Conservation (phyloP, 2,329 filamentous ascomycete species). For the Trichoderma sp. region DNA sequence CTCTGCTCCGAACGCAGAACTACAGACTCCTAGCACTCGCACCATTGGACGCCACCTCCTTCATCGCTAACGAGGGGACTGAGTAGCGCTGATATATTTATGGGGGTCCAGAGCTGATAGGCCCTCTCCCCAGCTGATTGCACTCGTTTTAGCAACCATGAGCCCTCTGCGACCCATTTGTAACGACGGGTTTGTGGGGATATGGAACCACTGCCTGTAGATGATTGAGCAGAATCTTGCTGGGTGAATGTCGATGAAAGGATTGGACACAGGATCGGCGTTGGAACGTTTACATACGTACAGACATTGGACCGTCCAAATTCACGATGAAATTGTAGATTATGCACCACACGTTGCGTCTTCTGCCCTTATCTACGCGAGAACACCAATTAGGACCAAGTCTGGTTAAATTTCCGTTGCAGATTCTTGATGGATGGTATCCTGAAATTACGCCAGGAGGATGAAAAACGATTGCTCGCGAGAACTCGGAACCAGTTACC, state of each 20-base stretch:
- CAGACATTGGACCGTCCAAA: accelerated
- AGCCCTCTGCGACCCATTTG: not conserved
- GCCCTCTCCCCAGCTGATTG: not conserved
- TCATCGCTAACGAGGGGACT: not conserved
- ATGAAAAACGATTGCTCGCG: not conserved
- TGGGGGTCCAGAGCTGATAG: not conserved
- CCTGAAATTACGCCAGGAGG: not conserved
- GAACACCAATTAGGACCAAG: not conserved
- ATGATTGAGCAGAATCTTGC: not conserved
- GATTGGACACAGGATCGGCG: not conserved
- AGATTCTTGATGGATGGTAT: not conserved
- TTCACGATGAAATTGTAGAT: not conserved
- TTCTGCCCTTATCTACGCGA: not conserved
- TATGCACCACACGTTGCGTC: not conserved
- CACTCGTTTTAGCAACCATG: not conserved
- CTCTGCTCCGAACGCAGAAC: not conserved
- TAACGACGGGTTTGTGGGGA: not conserved
- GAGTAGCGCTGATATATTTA: conserved; percentile 15
- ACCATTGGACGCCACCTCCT: not conserved
- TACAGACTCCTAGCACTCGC: not conserved
- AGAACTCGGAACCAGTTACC: not conserved
- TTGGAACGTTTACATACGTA: not conserved
- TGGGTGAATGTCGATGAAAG: not conserved
- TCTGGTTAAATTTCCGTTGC: not conserved
- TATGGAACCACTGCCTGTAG: not conserved